These are phyloP conservation scores for Drechslerella dactyloides DNA, from an alignment of 2,329 filamentous ascomycete genomes.

Conservation along the genomic window DNA sequence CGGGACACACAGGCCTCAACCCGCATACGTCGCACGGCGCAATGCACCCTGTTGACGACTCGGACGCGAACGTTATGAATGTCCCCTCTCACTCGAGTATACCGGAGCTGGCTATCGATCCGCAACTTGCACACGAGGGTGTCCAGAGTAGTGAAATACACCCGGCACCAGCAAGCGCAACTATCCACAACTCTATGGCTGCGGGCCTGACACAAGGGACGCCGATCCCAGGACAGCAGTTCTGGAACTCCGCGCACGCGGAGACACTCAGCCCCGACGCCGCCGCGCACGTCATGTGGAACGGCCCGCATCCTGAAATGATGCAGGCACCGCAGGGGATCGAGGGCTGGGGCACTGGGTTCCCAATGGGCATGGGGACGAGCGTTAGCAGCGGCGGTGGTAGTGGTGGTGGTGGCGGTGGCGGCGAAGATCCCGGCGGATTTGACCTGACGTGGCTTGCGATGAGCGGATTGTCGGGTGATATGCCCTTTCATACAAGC, in stretches of 20 bases:
- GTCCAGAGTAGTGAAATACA: background rate
- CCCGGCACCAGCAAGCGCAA: constrained; percentile 6
- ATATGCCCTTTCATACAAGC: constrained; percentile 49
- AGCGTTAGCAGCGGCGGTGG: constrained; percentile 9
- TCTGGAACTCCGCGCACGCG: constrained; percentile 29
- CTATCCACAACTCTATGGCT: constrained; percentile 3
- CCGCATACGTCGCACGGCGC: constrained; percentile 34
- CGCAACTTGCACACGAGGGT: constrained; percentile 32
- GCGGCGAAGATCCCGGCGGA: constrained; percentile 31
- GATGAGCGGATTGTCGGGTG: constrained; percentile 42
- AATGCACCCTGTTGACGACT: constrained; percentile 40
- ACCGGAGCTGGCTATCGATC: constrained; percentile 31
- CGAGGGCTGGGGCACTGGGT: constrained; percentile 33
- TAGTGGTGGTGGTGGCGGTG: background rate
- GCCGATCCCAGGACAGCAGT: constrained; percentile 15
- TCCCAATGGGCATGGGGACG: constrained; percentile 18
- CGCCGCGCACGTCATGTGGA: constrained; percentile 44
- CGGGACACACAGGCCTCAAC: constrained; percentile 28
- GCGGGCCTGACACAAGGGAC: constrained; percentile 1
- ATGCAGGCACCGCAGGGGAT: constrained; percentile 20
- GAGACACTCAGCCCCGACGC: constrained; percentile 45
- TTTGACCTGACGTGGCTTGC: constrained; percentile 48
- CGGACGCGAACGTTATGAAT: constrained; percentile 23
- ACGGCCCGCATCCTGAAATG: constrained; percentile 38
- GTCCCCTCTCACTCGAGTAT: too few relatives aligned